phyloP scores from a whole-genome alignment of 305 asterid species.

The Fraxinus dipetala region DNA sequence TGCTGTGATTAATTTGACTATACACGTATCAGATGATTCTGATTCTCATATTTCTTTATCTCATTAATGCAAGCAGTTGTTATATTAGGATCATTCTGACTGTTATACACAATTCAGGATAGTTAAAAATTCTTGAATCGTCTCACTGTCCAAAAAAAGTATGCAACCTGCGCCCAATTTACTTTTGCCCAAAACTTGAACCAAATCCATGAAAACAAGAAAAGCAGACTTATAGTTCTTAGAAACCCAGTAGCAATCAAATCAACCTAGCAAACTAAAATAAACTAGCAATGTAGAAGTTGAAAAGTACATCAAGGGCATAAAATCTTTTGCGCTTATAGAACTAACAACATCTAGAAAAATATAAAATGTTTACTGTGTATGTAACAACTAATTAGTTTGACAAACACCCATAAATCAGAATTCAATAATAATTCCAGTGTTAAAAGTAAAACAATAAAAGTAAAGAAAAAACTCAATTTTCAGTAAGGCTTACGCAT shows the following conservation, averaged over 20 bases:
- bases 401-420: not conserved
- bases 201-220: not conserved
- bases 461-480: not conserved
- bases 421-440: not conserved
- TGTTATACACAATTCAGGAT: not conserved
- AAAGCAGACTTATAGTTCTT: not conserved
- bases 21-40: too few species aligned
- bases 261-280: not conserved
- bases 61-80: not conserved
- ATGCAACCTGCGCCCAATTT: not conserved
- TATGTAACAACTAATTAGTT: not conserved
- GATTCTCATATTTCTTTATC: not conserved
- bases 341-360: not conserved
- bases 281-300: not conserved
- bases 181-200: not conserved
- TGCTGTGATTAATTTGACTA: not conserved
- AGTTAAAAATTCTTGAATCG: not conserved
- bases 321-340: not conserved
- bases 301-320: not conserved
- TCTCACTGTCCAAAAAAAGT: not conserved
- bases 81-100: not conserved
- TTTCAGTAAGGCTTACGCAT: constrained; percentile 47
- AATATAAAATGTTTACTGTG: not conserved
- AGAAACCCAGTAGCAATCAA: not conserved
- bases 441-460: not conserved